Percentiles rank a stretch among this genome's conserved stretches.
phyloP scores from a whole-genome alignment of 2,329 filamentous ascomycete genomes.

The Tricladium varicosporioides region DNA sequence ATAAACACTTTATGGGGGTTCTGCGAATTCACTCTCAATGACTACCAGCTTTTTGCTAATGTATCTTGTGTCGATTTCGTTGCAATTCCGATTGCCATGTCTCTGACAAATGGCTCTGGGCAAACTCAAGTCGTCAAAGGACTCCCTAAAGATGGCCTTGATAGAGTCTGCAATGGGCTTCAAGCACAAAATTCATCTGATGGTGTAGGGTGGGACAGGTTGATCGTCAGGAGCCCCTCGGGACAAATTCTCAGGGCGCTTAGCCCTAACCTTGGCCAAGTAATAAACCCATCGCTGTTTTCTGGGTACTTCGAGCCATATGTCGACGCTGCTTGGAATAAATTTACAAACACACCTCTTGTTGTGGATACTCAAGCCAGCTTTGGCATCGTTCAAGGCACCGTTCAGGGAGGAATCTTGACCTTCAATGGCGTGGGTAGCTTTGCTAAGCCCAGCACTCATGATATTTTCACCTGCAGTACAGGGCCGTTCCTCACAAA shows the following conservation, averaged over 20 bases:
- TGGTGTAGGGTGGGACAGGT: slow-evolving; percentile 58
- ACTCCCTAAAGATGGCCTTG: slow-evolving; percentile 55
- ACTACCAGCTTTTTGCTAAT: slow-evolving; percentile 60
- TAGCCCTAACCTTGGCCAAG: slow-evolving; percentile 40
- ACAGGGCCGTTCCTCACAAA: slow-evolving; percentile 54
- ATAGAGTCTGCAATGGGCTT: slow-evolving; percentile 52
- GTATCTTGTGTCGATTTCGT: slow-evolving; percentile 78
- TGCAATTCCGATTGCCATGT: slow-evolving; percentile 57
- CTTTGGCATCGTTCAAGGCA: slow-evolving; percentile 51
- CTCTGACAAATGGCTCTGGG: slow-evolving; percentile 43
- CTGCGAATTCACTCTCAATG: slow-evolving; percentile 67
- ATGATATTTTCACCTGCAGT: slow-evolving; percentile 65
- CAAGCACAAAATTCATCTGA: slow-evolving; percentile 54
- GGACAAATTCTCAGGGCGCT: slow-evolving; percentile 40
- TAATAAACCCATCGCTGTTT: slow-evolving; percentile 39
- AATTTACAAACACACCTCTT: slow-evolving; percentile 41
- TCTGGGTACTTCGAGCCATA: slow-evolving; percentile 45
- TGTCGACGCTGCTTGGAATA: slow-evolving; percentile 43
- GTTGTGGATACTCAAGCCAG: slow-evolving; percentile 65
- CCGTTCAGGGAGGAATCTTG: slow-evolving; percentile 29
- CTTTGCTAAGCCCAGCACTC: slow-evolving; percentile 55
- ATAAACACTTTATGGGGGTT: slow-evolving; percentile 63
- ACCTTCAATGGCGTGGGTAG: slow-evolving; percentile 41
- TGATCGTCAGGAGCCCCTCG: slow-evolving; percentile 37
- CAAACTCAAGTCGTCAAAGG: slow-evolving; percentile 51